Evolutionary conservation across 1,284 basidiomycete genomes (phyloP).

Genomic region (Coriolopsis trogii): DNA sequence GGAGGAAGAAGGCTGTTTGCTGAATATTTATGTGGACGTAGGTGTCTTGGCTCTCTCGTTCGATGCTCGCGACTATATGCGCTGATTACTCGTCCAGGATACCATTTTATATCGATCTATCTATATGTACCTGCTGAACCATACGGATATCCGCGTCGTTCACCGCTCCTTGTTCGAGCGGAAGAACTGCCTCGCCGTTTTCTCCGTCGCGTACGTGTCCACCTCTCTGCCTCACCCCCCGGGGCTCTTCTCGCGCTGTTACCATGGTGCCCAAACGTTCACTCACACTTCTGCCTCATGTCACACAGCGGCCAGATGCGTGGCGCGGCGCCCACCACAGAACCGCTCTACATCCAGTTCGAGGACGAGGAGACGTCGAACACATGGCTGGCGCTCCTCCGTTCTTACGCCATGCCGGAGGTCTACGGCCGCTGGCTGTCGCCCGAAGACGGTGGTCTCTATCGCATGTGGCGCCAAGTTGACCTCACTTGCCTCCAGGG

Average conservation of each 20-base stretch:
- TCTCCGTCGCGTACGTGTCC: constrained; percentile 54
- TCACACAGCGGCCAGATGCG: constrained; percentile 58
- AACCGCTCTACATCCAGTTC: constrained; percentile 75
- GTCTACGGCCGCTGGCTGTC: constrained; percentile 66
- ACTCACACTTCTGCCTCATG: background rate
- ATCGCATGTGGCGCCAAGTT: constrained; percentile 84
- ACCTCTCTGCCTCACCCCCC: too few species aligned
- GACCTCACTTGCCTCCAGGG: constrained; percentile 71
- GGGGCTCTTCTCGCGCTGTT: too few species aligned
- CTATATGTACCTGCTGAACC: constrained; percentile 68
- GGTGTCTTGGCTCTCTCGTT: constrained; percentile 25
- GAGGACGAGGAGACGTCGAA: constrained; percentile 57
- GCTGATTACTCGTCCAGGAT: constrained; percentile 48
- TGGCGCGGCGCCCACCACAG: constrained; percentile 54
- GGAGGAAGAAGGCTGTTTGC: constrained; percentile 63
- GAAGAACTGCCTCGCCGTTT: constrained; percentile 72
- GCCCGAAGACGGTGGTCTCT: constrained; percentile 69
- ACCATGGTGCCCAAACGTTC: constrained; percentile 1
- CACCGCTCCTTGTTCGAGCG: constrained; percentile 74
- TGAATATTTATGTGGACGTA: constrained; percentile 77
- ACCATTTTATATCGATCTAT: constrained; percentile 71
- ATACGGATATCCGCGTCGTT: constrained; percentile 72
- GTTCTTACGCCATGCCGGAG: constrained; percentile 77
- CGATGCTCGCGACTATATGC: constrained; percentile 4
- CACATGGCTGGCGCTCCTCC: constrained; percentile 74